phyloP scores from a whole-genome alignment of 2,329 filamentous ascomycete genomes.

The Verruconis gallopava region DNA sequence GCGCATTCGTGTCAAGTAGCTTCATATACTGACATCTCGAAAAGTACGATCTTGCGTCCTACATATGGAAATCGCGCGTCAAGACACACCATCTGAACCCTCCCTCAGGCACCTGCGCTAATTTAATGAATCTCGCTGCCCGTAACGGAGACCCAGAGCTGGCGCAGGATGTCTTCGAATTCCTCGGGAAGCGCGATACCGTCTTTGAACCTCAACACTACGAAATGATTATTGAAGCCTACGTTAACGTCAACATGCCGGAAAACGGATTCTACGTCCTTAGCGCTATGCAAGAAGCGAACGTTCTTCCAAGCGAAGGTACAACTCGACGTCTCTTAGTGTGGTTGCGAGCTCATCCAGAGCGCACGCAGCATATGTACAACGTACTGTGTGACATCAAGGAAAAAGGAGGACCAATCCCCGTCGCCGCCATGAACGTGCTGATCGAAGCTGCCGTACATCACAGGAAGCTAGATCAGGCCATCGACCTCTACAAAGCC shows the following conservation, averaged over 20 bases:
- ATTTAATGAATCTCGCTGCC: slow-evolving; percentile 60
- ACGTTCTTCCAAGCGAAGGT: slow-evolving; percentile 35
- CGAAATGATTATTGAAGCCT: slow-evolving; percentile 62
- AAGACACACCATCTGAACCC: slow-evolving; percentile 46
- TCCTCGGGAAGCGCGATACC: slow-evolving; percentile 46
- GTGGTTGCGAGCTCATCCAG: slow-evolving; percentile 33
- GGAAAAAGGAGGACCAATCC: slow-evolving; percentile 34
- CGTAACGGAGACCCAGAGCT: slow-evolving; percentile 53
- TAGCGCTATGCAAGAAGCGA: slow-evolving; percentile 55
- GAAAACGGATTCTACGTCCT: slow-evolving; percentile 55
- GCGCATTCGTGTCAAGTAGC: neutral
- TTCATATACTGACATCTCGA: slow-evolving; percentile 11
- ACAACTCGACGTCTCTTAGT: slow-evolving; percentile 50
- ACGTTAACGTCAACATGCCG: slow-evolving; percentile 48
- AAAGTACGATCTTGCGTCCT: slow-evolving; percentile 50
- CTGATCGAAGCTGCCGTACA: slow-evolving; percentile 40
- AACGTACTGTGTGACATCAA: slow-evolving; percentile 42
- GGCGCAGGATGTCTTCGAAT: slow-evolving; percentile 56
- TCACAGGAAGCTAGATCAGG: slow-evolving; percentile 33
- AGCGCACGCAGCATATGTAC: slow-evolving; percentile 12
- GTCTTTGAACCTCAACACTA: slow-evolving; percentile 58
- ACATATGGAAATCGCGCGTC: slow-evolving; percentile 60
- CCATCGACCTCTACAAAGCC: slow-evolving; percentile 48
- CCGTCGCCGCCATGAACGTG: slow-evolving; percentile 37
- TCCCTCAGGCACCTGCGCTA: slow-evolving; percentile 50